These are phyloP conservation scores for Tuber aestivum DNA, from an alignment of 495 filamentous ascomycete species.

Conservation along the genomic window DNA sequence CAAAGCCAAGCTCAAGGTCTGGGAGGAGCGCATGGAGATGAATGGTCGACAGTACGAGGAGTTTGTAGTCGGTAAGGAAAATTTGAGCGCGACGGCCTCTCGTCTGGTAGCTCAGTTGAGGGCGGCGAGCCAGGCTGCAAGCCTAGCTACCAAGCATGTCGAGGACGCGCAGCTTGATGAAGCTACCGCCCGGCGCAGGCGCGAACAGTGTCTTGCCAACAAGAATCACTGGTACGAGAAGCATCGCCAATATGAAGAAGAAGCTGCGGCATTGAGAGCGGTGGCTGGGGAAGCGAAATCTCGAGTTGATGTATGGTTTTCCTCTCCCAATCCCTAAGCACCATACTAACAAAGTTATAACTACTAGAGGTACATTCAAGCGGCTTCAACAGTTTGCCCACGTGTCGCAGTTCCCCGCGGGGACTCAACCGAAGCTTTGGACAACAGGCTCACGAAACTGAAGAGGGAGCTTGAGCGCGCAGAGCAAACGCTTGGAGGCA, in stretches of 20 bases:
- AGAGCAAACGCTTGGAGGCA: slow-evolving; percentile 58
- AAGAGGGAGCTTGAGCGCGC: slow-evolving; percentile 51
- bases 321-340: neutral
- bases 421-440: slow-evolving; percentile 59
- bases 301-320: neutral
- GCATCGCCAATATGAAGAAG: slow-evolving; percentile 44
- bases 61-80: slow-evolving; percentile 49
- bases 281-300: slow-evolving; percentile 39
- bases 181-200: slow-evolving; percentile 24
- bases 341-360: neutral
- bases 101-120: slow-evolving; percentile 40
- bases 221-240: slow-evolving; percentile 42
- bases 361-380: slow-evolving; percentile 48
- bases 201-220: slow-evolving; percentile 44
- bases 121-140: slow-evolving; percentile 46
- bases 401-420: slow-evolving; percentile 63
- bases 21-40: slow-evolving; percentile 5
- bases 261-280: slow-evolving; percentile 48
- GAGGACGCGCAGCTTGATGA: slow-evolving; percentile 26
- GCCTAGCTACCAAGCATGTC: slow-evolving; percentile 29
- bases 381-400: slow-evolving; percentile 54
- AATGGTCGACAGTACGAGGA: slow-evolving; percentile 44
- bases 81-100: slow-evolving; percentile 44
- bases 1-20: slow-evolving; percentile 47
- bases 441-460: slow-evolving; percentile 58